These are phyloP conservation scores for Corrigiola litoralis DNA, from an alignment of 179 eudicot species.

Conservation along the genomic window DNA sequence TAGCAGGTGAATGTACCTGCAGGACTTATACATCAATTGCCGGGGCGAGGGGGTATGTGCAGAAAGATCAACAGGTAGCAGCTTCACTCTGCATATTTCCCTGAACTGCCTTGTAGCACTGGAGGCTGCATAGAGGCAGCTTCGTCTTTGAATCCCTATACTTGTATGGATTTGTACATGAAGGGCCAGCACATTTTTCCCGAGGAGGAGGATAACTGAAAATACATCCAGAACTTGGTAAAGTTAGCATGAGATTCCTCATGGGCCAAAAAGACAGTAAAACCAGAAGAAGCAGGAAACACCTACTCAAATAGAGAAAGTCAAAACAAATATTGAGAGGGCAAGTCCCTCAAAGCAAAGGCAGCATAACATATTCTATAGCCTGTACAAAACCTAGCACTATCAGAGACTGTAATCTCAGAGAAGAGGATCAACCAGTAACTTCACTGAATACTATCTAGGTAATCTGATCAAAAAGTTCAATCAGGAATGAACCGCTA, in stretches of 20 bases:
- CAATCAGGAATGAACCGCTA: no score
- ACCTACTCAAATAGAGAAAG: neutral
- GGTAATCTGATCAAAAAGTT: no score
- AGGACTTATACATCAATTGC: conserved; percentile 5
- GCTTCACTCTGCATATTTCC: conserved; percentile 17
- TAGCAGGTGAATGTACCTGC: conserved; percentile 18
- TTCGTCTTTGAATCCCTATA: conserved; percentile 88
- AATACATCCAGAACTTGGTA: conserved; percentile 14
- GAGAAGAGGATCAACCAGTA: no score
- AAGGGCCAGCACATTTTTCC: conserved; percentile 84
- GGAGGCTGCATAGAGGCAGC: conserved; percentile 91
- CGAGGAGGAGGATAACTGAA: conserved; percentile 91
- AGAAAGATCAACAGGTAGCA: conserved; percentile 20
- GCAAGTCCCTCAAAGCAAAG: no score
- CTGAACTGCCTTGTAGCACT: conserved; percentile 88
- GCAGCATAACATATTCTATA: no score
- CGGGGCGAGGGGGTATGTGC: neutral
- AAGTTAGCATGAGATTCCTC: no score
- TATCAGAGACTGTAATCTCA: no score
- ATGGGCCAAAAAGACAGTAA: neutral
- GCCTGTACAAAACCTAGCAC: no score
- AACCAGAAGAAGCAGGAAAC: neutral
- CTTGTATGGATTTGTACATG: conserved; percentile 77
- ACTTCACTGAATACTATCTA: no score
- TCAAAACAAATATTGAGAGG: neutral